phyloP scores from a whole-genome alignment of 768 basidiomycete species.

The Psilocybe cyanescens region DNA sequence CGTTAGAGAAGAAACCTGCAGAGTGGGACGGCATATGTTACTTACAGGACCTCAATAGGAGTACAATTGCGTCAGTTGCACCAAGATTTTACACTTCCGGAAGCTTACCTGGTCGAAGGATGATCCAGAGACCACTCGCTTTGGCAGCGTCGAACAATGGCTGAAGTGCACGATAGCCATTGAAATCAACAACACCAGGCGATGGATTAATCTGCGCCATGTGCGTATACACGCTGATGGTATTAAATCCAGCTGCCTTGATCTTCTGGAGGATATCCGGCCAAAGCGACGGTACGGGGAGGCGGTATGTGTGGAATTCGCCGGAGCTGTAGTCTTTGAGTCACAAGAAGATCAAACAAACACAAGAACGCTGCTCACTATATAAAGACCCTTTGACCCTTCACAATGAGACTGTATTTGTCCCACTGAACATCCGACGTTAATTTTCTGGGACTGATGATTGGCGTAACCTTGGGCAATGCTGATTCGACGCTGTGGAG shows the following conservation, averaged over 20 bases:
- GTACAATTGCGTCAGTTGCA: not conserved
- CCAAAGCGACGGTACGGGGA: conserved; percentile 83
- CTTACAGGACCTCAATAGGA: not conserved
- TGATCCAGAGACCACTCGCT: conserved; percentile 75
- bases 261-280: conserved; percentile 80
- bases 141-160: conserved; percentile 77
- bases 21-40: not conserved
- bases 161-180: conserved; percentile 67
- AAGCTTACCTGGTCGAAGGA: conserved; percentile 69
- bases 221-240: conserved; percentile 77
- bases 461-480: no score
- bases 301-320: conserved; percentile 85
- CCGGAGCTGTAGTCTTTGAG: conserved; percentile 57
- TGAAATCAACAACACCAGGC: conserved; percentile 73
- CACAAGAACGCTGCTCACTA: conserved; percentile 46
- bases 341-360: not conserved
- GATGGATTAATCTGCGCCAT: conserved; percentile 81
- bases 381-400: conserved; percentile 71
- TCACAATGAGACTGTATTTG: conserved; percentile 70
- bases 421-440: conserved; percentile 47
- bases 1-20: not conserved
- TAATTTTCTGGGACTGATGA: not conserved
- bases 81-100: not conserved
- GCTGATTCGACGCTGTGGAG: no score
- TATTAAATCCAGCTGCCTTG: conserved; percentile 81